Conservation (phyloP, 345 rosid species). For the Sisymbrium altissimum region DNA sequence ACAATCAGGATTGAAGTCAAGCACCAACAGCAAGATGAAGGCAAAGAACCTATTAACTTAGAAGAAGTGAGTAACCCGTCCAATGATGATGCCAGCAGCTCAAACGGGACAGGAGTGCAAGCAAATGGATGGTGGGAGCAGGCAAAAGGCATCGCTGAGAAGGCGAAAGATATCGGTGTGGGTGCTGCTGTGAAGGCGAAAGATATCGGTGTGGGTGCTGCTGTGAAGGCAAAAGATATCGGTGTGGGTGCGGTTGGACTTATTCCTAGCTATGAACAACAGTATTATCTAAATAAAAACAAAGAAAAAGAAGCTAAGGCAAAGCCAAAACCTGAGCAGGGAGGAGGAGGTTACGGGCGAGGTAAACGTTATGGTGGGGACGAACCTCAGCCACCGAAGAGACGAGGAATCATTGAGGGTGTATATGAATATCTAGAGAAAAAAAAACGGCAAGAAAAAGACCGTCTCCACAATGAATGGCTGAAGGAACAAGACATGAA, state of each 20-base stretch:
- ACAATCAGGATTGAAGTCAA: not conserved
- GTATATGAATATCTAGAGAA: not conserved
- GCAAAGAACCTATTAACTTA: not conserved
- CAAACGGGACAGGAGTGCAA: not conserved
- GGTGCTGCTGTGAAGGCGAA: too few species aligned
- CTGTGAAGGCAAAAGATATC: not conserved
- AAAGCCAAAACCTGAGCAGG: too few species aligned
- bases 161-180: too few species aligned
- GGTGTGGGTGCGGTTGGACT: not conserved
- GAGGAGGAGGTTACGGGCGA: too few species aligned
- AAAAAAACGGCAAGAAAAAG: not conserved
- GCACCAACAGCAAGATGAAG: not conserved
- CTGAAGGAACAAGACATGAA: not conserved
- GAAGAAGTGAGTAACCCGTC: not conserved
- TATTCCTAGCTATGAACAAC: too few species aligned
- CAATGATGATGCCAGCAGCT: not conserved
- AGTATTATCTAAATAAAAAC: too few species aligned
- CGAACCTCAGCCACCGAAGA: too few species aligned
- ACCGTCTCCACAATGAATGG: not conserved
- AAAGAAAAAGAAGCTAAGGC: too few species aligned
- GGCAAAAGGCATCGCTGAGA: too few species aligned
- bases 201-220: too few species aligned
- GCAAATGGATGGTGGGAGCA: not conserved
- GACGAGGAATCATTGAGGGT: too few species aligned
- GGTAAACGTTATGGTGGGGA: too few species aligned